Evolutionary conservation across 306 rosid species (phyloP), one percentile per base, ranked within the genome.

Genomic region (Cyamopsis tetragonoloba): DNA sequence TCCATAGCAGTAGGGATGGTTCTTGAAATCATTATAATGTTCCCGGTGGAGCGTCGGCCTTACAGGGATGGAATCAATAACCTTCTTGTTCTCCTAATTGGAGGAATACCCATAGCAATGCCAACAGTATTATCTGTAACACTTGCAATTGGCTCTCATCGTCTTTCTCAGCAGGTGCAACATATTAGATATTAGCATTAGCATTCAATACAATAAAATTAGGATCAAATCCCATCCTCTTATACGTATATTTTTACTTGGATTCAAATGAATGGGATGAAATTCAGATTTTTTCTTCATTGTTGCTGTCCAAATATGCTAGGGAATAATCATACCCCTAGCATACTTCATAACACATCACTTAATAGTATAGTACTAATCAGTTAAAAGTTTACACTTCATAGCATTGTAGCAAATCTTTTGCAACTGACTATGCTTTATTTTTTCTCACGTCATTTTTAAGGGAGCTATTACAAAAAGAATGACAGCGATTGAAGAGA

Each of bases 21-120:
- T 76, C 80, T 90, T 73, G 96, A 90, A 86, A 87, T 90, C 73
- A 80, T 90, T 43, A 86, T 90, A 77, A 90, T 90, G 96, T 90
- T 80, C 67, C 85, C 96, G 0, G 64, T 90, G 73, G 88, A 90
- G 80, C 81, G 82, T 22, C 88, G 95, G 41, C 81, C 91, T 15
- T 90, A 87, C 77, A 83, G 96, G 72, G 87, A 90, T 62, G 95
- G 95, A 66, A 90, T 90, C 78, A 83, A 90, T 85, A 90, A 90
- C 78, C 96, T 90, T 80, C 96, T 90, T 72, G 96, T 90, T 66
- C 96, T 90, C 77, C 79, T 90, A 58, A 90, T 90, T 67, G 96
- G 96, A 76, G 96, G 96, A 78, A 90, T 90, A 43, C 96, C 96
- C 10, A 90, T 90, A 20, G 96, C 96, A n/a, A 90, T 90, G 95